phyloP scores from a whole-genome alignment of 257 asterid genomes.

The Capsicum rhomboideum region DNA sequence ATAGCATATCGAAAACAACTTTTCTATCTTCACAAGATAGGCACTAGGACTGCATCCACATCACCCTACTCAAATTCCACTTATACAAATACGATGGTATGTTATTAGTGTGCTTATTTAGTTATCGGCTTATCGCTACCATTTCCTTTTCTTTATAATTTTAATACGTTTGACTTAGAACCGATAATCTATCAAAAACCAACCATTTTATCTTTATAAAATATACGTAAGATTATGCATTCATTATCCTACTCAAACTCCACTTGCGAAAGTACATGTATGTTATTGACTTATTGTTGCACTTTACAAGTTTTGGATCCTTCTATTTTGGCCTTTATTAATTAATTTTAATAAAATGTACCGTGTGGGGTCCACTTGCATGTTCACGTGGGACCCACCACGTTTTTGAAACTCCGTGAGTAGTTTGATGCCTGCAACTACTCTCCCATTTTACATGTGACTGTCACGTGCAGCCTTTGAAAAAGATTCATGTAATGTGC shows the following conservation, averaged over 20 bases:
- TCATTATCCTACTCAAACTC: background rate
- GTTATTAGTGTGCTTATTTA: no score
- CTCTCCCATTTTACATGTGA: constrained; percentile 17
- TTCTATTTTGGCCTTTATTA: background rate
- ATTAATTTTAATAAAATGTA: background rate
- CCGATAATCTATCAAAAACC: no score
- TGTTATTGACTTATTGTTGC: background rate
- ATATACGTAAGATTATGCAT: background rate
- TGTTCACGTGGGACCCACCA: constrained; percentile 9
- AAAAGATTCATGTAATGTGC: background rate
- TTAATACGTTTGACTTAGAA: no score
- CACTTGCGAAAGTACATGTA: background rate
- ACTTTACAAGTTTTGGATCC: background rate
- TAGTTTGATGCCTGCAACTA: background rate
- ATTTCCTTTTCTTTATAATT: no score
- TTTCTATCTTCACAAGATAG: no score
- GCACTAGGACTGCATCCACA: no score
- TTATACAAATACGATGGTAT: no score
- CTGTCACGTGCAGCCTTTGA: constrained; percentile 1
- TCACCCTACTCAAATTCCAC: no score
- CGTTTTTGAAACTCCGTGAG: constrained; percentile 1
- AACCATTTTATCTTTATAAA: background rate
- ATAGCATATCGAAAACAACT: no score
- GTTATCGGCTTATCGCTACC: no score
- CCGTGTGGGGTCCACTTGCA: background rate